phyloP scores from a whole-genome alignment of 2,329 filamentous ascomycete genomes.

The Diaporthe vexans region DNA sequence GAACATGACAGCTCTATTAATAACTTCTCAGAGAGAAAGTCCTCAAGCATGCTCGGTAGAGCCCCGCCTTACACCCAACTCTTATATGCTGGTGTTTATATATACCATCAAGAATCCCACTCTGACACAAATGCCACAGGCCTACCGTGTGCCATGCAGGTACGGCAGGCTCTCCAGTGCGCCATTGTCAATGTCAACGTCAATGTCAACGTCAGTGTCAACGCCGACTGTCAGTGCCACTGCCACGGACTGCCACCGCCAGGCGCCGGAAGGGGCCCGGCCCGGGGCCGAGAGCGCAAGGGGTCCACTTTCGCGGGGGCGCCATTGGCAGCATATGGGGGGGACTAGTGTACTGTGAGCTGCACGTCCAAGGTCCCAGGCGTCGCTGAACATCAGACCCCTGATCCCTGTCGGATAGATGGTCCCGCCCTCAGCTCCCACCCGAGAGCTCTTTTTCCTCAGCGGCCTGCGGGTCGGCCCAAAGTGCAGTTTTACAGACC shows the following conservation, averaged over 20 bases:
- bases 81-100: not conserved
- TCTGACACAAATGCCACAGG: too few species aligned
- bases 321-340: not conserved
- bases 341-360: not conserved
- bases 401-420: constrained; percentile 9
- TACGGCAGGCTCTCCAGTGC: not conserved
- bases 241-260: constrained; percentile 7
- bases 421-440: not conserved
- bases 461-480: constrained; percentile 21
- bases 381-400: not conserved
- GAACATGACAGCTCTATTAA: not conserved
- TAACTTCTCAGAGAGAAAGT: not conserved
- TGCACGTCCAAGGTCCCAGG: not conserved
- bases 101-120: not conserved
- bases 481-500: constrained; percentile 25
- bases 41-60: not conserved
- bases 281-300: constrained; percentile 17
- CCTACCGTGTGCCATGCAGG: not conserved
- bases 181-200: constrained; percentile 2
- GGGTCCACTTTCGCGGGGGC: constrained; percentile 8
- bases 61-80: not conserved
- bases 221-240: not conserved
- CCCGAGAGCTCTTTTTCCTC: not conserved
- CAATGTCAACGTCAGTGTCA: not conserved
- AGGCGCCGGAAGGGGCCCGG: constrained; percentile 23